phyloP scores from a whole-genome alignment of 225 moss, liverwort and hornwort genomes.

The Neckera pumila region DNA sequence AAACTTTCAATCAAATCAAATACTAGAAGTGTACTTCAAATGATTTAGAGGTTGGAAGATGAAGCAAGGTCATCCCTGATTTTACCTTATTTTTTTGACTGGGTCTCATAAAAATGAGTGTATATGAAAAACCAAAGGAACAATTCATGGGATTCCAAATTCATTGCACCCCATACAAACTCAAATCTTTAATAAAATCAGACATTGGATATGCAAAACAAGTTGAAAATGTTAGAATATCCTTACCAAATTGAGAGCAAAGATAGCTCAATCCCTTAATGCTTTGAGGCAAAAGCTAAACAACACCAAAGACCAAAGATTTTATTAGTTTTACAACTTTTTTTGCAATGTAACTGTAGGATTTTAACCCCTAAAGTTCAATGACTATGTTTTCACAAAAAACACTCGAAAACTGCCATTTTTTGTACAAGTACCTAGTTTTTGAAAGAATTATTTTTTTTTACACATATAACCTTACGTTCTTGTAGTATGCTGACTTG shows the following conservation, averaged over 20 bases:
- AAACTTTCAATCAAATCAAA: not conserved
- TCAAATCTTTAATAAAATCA: not conserved
- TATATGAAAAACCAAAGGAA: not conserved
- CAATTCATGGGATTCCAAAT: accelerated
- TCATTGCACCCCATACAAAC: not conserved
- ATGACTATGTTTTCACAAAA: no score
- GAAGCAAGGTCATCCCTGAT: accelerated
- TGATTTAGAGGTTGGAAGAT: not conserved
- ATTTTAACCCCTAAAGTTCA: no score
- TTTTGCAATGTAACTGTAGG: not conserved
- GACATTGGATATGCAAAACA: not conserved
- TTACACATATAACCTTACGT: no score
- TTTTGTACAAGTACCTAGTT: no score
- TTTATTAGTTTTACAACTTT: not conserved
- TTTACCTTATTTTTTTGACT: not conserved
- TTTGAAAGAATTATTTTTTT: no score
- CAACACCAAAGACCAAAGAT: not conserved
- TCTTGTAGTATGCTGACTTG: no score
- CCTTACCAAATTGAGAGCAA: not conserved
- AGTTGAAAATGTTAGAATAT: not conserved
- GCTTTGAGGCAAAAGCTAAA: not conserved
- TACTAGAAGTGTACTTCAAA: not conserved
- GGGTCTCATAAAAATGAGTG: not conserved
- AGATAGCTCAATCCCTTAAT: no score
- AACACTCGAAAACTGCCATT: no score